Evolutionary conservation across 805 yeast genomes (phyloP), one percentile per base, ranked within the genome.

Genomic region (Saccharomycopsis vini): DNA sequence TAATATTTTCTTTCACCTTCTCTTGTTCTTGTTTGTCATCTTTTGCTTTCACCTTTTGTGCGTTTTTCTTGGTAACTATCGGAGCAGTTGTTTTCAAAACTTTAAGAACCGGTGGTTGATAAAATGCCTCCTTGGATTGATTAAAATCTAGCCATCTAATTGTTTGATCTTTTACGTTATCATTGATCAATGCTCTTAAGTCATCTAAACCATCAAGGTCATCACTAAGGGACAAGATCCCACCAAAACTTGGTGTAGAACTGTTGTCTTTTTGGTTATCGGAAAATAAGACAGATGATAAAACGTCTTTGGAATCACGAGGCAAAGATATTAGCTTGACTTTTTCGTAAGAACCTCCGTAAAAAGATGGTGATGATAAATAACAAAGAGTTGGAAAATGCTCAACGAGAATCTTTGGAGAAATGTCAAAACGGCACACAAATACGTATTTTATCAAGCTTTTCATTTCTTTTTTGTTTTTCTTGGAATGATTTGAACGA

Each of bases 351-450:
- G 13, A 7, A n/a, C 12, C 22, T 18, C 30, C 32, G 12, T 40
- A 34, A 20, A 40, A 34, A 7, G 20, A 15, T 3, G 28, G 15
- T n/a, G 45, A 42, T 2, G 50, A 41, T 19, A 44, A 36, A n/a
- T 26, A 39, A 22, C 50, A 47, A 7, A 47, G 31, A 6, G 32
- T 39, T 15, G 51, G 51, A 22, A 47, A 41, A 44, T 47, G 51
- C 9, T 38, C 38, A 23, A 22, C n/a, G 12, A 47, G 24, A n/a
- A 47, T 22, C 23, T 31, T 28, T 18, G 51, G 51, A 9, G 29
- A 36, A 33, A 47, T 44, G 28, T 47, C 51, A 5, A 35, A 28
- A 31, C 39, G 46, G 28, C 51, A 47, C 19, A 47, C 23, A 16
- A 47, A 23, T 4, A 47, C 46, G 18, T 39, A 44, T 10, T 24